Evolutionary conservation across 2,329 filamentous ascomycete species (phyloP), one percentile per base, ranked within the genome.

Genomic region (Tolypocladium ovalisporum): DNA sequence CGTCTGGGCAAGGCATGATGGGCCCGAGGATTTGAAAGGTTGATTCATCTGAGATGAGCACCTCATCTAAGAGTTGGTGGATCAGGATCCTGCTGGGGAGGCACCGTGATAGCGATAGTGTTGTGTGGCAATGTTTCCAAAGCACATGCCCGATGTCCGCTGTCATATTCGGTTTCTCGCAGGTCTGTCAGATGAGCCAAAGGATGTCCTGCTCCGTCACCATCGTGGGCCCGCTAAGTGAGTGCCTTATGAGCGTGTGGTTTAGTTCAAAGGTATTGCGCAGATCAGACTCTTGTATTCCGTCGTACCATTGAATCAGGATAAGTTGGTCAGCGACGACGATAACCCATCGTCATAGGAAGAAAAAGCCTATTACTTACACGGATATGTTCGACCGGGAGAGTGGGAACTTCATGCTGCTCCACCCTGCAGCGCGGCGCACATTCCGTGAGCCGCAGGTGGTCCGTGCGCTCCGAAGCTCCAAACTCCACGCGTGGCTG

Each of bases 401-500:
- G n/a, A n/a, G n/a, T n/a, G n/a, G n/a, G n/a, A n/a, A n/a, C n/a
- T n/a, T 47, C 24, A 47, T 24, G 13, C 27, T 27, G 40, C 40
- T 27, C 40, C 42, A 47, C 24, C 24, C 6, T 4, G 5, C 12
- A 24, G 22, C 19, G 13, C 12, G 12, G 24, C 42, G 42, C 27
- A n/a, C 27, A n/a, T 47, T 32, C 27, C 47, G 1, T 3, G 29
- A 29, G 17, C 39, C n/a, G 4, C 44, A 34, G 29, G 17, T 56
- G 55, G 55, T 56, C 55, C 55, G 55, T 56, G 55, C 55, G 24
- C 55, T n/a, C 34, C 0, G n/a, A 49, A 40, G 44, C 34, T 52
- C 39, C 29, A 5, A 15, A 6, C 55, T 54, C 52, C 52, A 42
- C 36, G 55, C 44, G 55, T 15, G 36, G 36, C 55, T 49, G 29